phyloP scores from a whole-genome alignment of 179 eudicot species.

The Vitellaria paradoxa region DNA sequence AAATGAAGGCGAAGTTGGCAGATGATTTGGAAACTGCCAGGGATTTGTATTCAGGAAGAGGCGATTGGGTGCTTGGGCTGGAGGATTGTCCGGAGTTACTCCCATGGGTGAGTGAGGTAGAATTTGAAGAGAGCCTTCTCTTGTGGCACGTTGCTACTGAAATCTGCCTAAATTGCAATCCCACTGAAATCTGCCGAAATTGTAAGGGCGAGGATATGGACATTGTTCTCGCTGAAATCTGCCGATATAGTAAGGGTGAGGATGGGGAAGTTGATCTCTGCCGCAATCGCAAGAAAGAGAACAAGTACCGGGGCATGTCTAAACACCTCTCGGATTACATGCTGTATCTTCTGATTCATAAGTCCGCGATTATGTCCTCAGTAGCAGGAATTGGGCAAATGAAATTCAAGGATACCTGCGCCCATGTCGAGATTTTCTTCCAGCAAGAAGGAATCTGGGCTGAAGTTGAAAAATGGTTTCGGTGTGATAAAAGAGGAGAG shows the following conservation, averaged over 20 bases:
- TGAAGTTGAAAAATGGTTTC: too few relatives aligned
- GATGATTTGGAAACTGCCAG: neutral
- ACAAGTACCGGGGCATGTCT: neutral
- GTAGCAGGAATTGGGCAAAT: neutral
- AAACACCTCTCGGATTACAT: conserved; percentile 34
- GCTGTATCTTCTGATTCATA: conserved; percentile 27
- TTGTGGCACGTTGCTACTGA: too few relatives aligned
- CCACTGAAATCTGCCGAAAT: conserved; percentile 10
- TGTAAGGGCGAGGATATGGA: conserved; percentile 25
- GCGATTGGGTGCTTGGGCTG: neutral
- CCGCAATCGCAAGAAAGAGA: too few relatives aligned
- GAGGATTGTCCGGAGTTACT: neutral
- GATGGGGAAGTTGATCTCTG: too few relatives aligned
- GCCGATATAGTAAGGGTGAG: neutral
- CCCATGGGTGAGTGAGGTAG: too few relatives aligned
- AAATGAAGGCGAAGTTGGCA: conserved; percentile 3
- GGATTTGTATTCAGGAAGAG: conserved; percentile 13
- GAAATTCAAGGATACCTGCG: neutral
- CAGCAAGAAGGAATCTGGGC: too few relatives aligned
- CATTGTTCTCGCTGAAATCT: conserved; percentile 26
- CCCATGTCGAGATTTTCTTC: neutral
- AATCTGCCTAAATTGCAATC: too few relatives aligned
- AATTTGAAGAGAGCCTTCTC: too few relatives aligned
- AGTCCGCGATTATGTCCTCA: conserved; percentile 15
- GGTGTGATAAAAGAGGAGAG: neutral